These are phyloP conservation scores for Lachancea lanzarotensis DNA, from an alignment of 805 yeast genomes.

Conservation along the genomic window DNA sequence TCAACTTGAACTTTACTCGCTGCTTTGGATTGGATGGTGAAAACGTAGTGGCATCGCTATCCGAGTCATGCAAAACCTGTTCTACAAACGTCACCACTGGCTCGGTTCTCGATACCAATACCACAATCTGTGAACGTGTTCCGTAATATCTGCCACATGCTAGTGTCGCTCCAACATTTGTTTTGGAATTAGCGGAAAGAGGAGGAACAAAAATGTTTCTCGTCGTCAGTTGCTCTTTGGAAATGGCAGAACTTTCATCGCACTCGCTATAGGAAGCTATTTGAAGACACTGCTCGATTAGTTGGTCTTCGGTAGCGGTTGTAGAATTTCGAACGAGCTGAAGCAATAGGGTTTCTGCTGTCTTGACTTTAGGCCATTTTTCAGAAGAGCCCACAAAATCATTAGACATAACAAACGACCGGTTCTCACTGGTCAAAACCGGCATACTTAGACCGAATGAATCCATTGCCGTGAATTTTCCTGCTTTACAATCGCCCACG, in stretches of 20 bases:
- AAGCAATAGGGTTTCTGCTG: slow-evolving; percentile 45
- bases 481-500: slow-evolving; percentile 30
- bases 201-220: slow-evolving; percentile 72
- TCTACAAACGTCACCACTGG: slow-evolving; percentile 52
- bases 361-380: slow-evolving; percentile 64
- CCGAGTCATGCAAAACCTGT: slow-evolving; percentile 48
- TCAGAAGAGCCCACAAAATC: slow-evolving; percentile 20
- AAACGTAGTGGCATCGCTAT: slow-evolving; percentile 25
- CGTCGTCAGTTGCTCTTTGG: slow-evolving; percentile 30
- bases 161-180: slow-evolving; percentile 26
- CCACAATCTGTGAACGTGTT: slow-evolving; percentile 79
- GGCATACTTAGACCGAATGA: slow-evolving; percentile 27
- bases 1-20: slow-evolving; percentile 21
- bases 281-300: slow-evolving; percentile 48
- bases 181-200: slow-evolving; percentile 32
- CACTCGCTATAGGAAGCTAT: slow-evolving; percentile 41
- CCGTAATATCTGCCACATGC: slow-evolving; percentile 64
- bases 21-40: slow-evolving; percentile 22
- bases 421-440: slow-evolving; percentile 21
- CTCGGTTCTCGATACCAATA: slow-evolving; percentile 49
- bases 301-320: slow-evolving; percentile 29
- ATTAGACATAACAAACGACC: slow-evolving; percentile 27
- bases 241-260: background rate
- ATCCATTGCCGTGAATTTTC: slow-evolving; percentile 24
- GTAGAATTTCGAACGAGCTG: slow-evolving; percentile 25